Percentiles rank a stretch among this genome's conserved stretches.
These are phyloP conservation scores for Lentinus polychrous DNA, from an alignment of 1,284 basidiomycete species.

Conservation along the genomic window DNA sequence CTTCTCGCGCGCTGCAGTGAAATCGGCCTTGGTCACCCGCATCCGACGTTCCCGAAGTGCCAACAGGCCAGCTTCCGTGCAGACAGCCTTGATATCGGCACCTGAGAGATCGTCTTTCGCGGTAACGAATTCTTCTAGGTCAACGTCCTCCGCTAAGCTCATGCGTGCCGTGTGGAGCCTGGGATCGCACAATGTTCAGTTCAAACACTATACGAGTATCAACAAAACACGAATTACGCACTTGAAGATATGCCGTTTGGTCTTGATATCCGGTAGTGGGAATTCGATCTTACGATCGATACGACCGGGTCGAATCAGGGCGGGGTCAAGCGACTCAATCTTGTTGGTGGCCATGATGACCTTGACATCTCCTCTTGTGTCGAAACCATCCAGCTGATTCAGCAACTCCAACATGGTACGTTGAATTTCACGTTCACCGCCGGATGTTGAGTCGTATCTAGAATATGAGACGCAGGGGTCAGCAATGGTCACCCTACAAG, in stretches of 20 bases:
- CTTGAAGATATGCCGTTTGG: conserved; percentile 98
- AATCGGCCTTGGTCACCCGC: conserved; percentile 92
- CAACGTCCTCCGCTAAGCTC: conserved; percentile 89
- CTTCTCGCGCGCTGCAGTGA: conserved; percentile 84
- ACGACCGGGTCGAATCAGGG: conserved; percentile 94
- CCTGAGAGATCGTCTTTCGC: conserved; percentile 96
- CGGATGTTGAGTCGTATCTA: conserved; percentile 93
- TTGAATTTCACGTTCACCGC: conserved; percentile 98
- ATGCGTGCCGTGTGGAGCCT: conserved; percentile 94
- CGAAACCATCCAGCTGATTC: conserved; percentile 98
- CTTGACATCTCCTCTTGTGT: conserved; percentile 98
- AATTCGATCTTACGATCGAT: conserved; percentile 99
- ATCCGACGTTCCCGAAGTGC: conserved; percentile 94
- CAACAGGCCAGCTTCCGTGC: conserved; percentile 93
- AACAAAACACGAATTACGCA: conserved; percentile 21
- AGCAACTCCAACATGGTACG: conserved; percentile 98
- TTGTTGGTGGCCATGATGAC: conserved; percentile 93
- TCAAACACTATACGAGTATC: background rate
- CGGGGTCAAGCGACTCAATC: conserved; percentile 94
- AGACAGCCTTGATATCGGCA: conserved; percentile 97
- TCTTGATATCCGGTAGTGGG: conserved; percentile 92
- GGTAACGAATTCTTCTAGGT: conserved; percentile 93
- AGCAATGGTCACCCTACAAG: background rate
- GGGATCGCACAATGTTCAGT: conserved; percentile 5
- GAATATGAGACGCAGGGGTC: background rate